Evolutionary conservation across 1,284 basidiomycete species (phyloP).

Genomic region (Pholiota adiposa): DNA sequence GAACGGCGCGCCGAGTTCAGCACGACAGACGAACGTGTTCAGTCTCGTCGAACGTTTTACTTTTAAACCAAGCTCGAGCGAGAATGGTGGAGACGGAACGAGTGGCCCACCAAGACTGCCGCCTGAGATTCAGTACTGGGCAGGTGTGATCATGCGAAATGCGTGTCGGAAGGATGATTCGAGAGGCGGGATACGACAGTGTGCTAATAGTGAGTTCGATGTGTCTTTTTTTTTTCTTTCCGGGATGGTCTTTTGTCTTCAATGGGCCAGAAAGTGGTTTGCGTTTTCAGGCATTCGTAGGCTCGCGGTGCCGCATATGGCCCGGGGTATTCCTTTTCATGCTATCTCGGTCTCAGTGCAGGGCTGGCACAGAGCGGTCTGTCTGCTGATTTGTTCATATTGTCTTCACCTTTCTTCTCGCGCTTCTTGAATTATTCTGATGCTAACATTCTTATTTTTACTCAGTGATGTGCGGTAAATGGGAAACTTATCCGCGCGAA

Average conservation of each 20-base stretch:
- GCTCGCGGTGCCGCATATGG: too few species aligned
- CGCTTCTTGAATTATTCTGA: constrained; percentile 8
- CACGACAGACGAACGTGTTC: constrained; percentile 85
- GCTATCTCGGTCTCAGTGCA: too few species aligned
- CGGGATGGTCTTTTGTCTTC: too few species aligned
- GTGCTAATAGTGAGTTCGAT: constrained; percentile 86
- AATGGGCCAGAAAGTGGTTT: too few species aligned
- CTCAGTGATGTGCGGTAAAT: constrained; percentile 91
- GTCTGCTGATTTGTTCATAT: too few species aligned
- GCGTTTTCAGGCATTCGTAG: too few species aligned
- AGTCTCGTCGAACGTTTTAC: constrained; percentile 97
- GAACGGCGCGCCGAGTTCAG: constrained; percentile 31
- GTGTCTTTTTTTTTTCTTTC: constrained; percentile 4
- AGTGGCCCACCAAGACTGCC: constrained; percentile 78
- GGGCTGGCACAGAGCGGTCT: too few species aligned
- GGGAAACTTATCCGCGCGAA: constrained; percentile 93
- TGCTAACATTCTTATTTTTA: constrained; percentile 9
- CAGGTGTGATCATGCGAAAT: constrained; percentile 98
- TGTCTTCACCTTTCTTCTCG: neutral
- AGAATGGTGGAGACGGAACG: constrained; percentile 56
- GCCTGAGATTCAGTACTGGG: constrained; percentile 97
- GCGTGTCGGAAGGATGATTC: constrained; percentile 97
- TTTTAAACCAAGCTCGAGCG: constrained; percentile 85
- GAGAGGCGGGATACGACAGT: constrained; percentile 93
- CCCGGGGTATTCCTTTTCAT: too few species aligned